A percentile compares a stretch with the other conserved stretches of the same genome.
phyloP scores from a whole-genome alignment of 306 rosid species.

The Pyrus betulifolia region DNA sequence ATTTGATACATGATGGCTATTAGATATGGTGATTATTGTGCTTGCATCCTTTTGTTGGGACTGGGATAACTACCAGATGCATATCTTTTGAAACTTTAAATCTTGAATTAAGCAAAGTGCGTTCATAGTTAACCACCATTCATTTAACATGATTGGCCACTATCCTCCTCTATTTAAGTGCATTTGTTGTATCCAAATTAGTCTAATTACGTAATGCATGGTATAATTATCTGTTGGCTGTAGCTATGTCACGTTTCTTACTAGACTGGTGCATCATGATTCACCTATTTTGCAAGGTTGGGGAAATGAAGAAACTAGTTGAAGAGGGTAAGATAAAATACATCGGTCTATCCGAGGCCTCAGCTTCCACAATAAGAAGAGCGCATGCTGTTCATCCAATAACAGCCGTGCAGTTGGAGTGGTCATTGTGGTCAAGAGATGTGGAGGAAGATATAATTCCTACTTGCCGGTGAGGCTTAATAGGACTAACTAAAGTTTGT shows the following conservation, averaged over 20 bases:
- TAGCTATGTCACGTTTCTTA: not conserved
- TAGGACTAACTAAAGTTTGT: not conserved
- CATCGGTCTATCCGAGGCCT: conserved; percentile 63
- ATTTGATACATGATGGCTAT: not conserved
- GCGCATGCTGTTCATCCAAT: conserved; percentile 76
- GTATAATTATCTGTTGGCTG: too few species aligned
- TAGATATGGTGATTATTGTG: not conserved
- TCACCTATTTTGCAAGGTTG: conserved; percentile 33
- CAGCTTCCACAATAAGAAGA: conserved; percentile 67
- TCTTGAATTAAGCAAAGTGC: not conserved
- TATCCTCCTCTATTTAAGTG: not conserved
- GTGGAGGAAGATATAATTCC: conserved; percentile 59
- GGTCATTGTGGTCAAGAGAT: conserved; percentile 72
- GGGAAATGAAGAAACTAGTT: conserved; percentile 55
- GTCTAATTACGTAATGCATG: not conserved
- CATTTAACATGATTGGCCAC: not conserved
- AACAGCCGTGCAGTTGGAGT: conserved; percentile 64
- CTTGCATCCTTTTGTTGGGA: too few species aligned
- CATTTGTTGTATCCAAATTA: not conserved
- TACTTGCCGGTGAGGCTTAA: conserved; percentile 43
- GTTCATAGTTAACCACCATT: not conserved
- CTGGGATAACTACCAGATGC: not conserved
- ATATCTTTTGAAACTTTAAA: too few species aligned
- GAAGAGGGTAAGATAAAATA: conserved; percentile 69
- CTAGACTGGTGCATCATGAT: not conserved